Evolutionary conservation across 2,329 filamentous ascomycete species (phyloP), one percentile per base, ranked within the genome.

Genomic region (Curvularia eragrostidis): DNA sequence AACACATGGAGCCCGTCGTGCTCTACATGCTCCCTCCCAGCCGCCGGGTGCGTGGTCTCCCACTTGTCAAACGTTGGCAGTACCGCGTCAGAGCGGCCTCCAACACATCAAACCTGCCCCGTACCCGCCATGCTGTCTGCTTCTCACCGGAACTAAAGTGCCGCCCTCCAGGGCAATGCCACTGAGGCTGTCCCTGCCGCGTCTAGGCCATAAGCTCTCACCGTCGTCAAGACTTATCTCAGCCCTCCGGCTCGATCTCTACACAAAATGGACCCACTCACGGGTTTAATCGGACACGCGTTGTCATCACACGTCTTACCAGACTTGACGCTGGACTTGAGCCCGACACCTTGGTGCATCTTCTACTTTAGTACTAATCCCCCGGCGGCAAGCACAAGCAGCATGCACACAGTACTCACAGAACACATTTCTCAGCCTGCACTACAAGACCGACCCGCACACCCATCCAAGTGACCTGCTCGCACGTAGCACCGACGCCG

Each of bases 141-240:
- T 53, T 34, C 23, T 56, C 42, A 52, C 36, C 42, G 52, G 36
- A 56, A 19, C 28, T 38, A 36, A 46, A 42, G 3, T 38, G 12
- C 18, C 36, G 19, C 32, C 24, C 28, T 42, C 9, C 26, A 34
- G 28, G 36, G 12, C 19, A 19, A 52, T 34, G 30, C 32, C 42
- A 15, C 15, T n/a, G 19, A 41, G 19, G 41, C 49, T 4, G 48
- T 46, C 34, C 32, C 21, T 18, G 32, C 34, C 34, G 48, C 58
- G 32, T 55, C 48, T 48, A 58, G 55, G 52, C 52, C 55, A 23
- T 19, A 50, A 28, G 55, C 47, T n/a, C n/a, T n/a, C 38, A 52
- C 15, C 21, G 48, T 44, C 19, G 23, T 34, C 39, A 43, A 58
- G 43, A 48, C 50, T 43, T 48, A 32, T 3, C 23, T 24, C 43